Base-by-base conservation (phyloP, 2,329 filamentous ascomycete species). In the Fusarium brevicatenulatum region DNA sequence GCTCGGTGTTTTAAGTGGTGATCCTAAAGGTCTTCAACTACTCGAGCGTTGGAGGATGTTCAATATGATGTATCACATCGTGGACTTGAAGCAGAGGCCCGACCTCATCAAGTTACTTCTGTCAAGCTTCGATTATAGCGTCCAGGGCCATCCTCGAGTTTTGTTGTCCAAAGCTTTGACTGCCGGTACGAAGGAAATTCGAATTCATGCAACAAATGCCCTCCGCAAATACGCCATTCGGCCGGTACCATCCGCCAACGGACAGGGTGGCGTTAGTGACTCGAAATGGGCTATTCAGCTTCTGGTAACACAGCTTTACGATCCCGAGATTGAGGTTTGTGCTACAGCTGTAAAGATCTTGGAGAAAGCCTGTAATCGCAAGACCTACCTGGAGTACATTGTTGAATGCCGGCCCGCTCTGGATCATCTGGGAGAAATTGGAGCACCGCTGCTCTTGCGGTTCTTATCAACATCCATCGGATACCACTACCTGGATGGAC, bases 41-140 rank as follows among this genome's bases (percentile, higher is more conserved):
- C 89, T 99, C 79, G 95, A 98, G 80, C 88, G 94, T 76, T 98
- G 96, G 95, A 94, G 95, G 76, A 97, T 99, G 88, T 95, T 98
- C 83, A 98, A 98, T 82, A 99, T 99, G 94, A 97, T 98, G 87
- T 99, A 99, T 80, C 96, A 98, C 82, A 97, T 99, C 69, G 89
- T 98, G 65, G 95, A 98, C 78, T 86, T 97, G 49, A 94, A 93
- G 76, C 93, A 96, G 81, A 92, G 96, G 5, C 94, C 95, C 50
- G 96, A 99, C 80, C 86, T 99, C 66, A 94, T 98, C 80, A 94
- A 95, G 79, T 88, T 95, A 15, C 88, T 99, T 37, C 87, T 99
- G 13, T 92, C 93, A 54, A 96, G 95, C 78, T 95, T 99, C 82
- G 95, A 99, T 82, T 99, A 97, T 80, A 93, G 91, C 25, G 85